Conservation (phyloP, 495 filamentous ascomycete genomes). For the Lepidopterella palustris region DNA sequence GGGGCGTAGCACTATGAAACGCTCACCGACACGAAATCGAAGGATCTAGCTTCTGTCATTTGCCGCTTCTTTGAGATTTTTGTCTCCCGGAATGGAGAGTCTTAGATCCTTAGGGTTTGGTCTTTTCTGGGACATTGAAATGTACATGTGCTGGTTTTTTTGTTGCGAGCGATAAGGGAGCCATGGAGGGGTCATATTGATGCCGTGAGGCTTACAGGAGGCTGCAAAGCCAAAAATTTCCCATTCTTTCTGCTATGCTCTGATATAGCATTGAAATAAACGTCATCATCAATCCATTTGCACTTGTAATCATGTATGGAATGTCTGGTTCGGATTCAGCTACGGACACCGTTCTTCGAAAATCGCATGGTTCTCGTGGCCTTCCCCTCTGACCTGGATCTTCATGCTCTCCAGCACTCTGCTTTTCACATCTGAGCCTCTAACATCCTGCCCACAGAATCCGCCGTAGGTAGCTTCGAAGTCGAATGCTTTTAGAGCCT, state of each 20-base stretch:
- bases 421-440: conserved; percentile 49
- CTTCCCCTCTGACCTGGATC: conserved; percentile 46
- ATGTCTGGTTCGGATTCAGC: no score
- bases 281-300: no score
- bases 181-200: no score
- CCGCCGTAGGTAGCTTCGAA: conserved; percentile 62
- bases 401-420: conserved; percentile 69
- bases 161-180: no score
- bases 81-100: not conserved
- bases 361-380: conserved; percentile 15
- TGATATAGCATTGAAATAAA: not conserved
- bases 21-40: not conserved
- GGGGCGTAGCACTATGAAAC: not conserved
- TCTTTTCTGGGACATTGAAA: not conserved
- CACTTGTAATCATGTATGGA: no score
- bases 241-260: not conserved
- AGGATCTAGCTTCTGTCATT: not conserved
- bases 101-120: not conserved
- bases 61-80: not conserved
- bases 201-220: not conserved
- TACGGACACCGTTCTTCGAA: no score
- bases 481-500: conserved; percentile 47
- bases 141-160: not conserved
- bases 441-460: conserved; percentile 55
- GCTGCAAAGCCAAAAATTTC: not conserved